phyloP scores from a whole-genome alignment of 2,329 filamentous ascomycete species.

The Arthrocladium fulminans region DNA sequence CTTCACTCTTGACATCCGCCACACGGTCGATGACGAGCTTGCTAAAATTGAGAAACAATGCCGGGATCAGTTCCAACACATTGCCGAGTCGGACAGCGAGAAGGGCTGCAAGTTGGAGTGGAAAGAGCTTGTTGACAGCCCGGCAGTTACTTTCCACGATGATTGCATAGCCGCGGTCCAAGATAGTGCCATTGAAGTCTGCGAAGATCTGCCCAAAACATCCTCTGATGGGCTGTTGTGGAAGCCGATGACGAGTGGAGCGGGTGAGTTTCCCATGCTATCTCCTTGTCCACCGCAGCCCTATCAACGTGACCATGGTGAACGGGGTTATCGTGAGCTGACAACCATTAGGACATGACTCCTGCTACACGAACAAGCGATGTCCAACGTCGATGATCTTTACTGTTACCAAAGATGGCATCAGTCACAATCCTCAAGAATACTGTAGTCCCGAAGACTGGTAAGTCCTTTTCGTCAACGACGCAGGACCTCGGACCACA shows the following conservation, averaged over 20 bases:
- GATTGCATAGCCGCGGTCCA: slow-evolving; percentile 60
- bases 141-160: slow-evolving; percentile 55
- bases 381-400: slow-evolving; percentile 62
- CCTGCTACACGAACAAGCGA: slow-evolving; percentile 51
- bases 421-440: slow-evolving; percentile 57
- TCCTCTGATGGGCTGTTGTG: slow-evolving; percentile 30
- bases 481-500: not conserved
- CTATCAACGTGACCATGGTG: no score
- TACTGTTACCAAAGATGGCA: slow-evolving; percentile 54
- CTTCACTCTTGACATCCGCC: slow-evolving; percentile 20
- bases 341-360: slow-evolving; percentile 46
- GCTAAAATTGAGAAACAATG: slow-evolving; percentile 20
- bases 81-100: slow-evolving; percentile 21
- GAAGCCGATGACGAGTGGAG: slow-evolving; percentile 51
- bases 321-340: not conserved
- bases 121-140: slow-evolving; percentile 23
- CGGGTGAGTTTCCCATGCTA: no score
- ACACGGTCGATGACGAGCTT: slow-evolving; percentile 13
- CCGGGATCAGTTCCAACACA: slow-evolving; percentile 14
- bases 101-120: slow-evolving; percentile 22
- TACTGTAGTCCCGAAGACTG: slow-evolving; percentile 54
- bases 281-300: no score
- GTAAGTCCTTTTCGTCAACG: slow-evolving; percentile 10
- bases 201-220: slow-evolving; percentile 31
- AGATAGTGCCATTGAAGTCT: slow-evolving; percentile 50